phyloP scores from a whole-genome alignment of 2,329 filamentous ascomycete species.

The Talaromyces amestolkiae region DNA sequence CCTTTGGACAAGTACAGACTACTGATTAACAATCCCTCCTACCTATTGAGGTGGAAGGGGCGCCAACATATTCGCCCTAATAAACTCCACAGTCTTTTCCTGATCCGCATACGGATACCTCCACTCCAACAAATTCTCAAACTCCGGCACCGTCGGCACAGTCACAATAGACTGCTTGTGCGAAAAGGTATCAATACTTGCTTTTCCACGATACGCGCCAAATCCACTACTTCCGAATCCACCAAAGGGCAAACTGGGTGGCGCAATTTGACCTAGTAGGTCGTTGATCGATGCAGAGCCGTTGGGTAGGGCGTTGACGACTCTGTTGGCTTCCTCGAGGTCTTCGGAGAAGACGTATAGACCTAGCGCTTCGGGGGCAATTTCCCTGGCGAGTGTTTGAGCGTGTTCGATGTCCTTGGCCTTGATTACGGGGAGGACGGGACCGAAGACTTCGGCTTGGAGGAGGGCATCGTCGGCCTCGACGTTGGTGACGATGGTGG shows the following conservation, averaged over 20 bases:
- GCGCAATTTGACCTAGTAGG: slow-evolving; percentile 6
- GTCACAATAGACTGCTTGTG: slow-evolving; percentile 10
- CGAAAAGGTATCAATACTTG: slow-evolving; percentile 12
- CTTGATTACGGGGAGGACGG: slow-evolving; percentile 6
- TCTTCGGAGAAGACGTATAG: slow-evolving; percentile 13
- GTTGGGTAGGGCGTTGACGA: slow-evolving; percentile 8
- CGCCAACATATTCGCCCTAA: slow-evolving; percentile 14
- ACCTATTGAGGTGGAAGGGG: neutral
- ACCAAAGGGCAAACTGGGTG: neutral
- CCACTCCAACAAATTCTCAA: slow-evolving; percentile 13
- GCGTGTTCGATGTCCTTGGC: slow-evolving; percentile 9
- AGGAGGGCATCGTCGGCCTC: neutral
- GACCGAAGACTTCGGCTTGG: slow-evolving; percentile 5
- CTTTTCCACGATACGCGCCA: slow-evolving; percentile 11
- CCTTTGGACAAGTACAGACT: neutral
- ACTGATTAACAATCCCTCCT: no score
- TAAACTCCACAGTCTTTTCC: slow-evolving; percentile 1
- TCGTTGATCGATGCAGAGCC: slow-evolving; percentile 12
- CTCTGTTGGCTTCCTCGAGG: slow-evolving; percentile 4
- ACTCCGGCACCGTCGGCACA: slow-evolving; percentile 8
- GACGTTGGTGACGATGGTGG: neutral
- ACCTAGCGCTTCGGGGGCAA: slow-evolving; percentile 1
- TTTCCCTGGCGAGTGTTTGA: neutral
- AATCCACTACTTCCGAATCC: slow-evolving; percentile 8
- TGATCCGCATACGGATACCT: slow-evolving; percentile 14